Conservation (phyloP, 1,139 yeast genomes). For the Diutina mesorugosa region DNA sequence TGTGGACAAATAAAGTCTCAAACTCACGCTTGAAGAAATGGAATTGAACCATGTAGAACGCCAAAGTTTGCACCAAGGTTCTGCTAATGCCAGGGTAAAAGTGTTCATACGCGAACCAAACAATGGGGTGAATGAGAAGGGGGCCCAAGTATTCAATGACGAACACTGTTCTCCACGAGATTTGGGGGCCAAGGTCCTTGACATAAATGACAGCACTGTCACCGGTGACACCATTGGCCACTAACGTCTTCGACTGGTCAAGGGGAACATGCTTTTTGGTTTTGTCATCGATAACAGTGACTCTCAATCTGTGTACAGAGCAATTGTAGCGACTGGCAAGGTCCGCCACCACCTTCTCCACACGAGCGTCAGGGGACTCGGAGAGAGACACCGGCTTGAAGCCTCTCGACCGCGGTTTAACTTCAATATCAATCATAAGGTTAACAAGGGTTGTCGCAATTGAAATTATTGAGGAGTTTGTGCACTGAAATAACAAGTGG, state of each 20-base stretch:
- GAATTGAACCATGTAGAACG: conserved; percentile 42
- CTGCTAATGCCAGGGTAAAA: conserved; percentile 13
- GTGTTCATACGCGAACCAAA: conserved; percentile 21
- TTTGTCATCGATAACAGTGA: conserved; percentile 8
- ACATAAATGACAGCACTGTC: conserved; percentile 31
- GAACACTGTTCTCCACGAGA: conserved; percentile 84
- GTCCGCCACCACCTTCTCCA: neutral
- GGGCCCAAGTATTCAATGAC: conserved; percentile 86
- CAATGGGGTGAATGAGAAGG: conserved; percentile 59
- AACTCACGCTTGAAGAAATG: conserved; percentile 83
- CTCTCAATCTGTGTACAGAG: neutral
- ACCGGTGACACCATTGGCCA: conserved; percentile 11
- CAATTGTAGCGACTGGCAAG: neutral
- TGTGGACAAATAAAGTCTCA: conserved; percentile 76
- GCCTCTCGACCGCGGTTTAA: neutral
- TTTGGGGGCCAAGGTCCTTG: conserved; percentile 89
- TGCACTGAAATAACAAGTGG: neutral
- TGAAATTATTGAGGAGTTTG: neutral
- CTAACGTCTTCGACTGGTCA: conserved; percentile 19
- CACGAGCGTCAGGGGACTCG: neutral
- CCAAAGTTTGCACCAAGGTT: conserved; percentile 38
- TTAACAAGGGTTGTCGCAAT: neutral
- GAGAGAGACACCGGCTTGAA: neutral
- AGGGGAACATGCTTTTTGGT: conserved; percentile 22
- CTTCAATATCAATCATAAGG: neutral